Evolutionary conservation across 2,329 filamentous ascomycete genomes (phyloP), one percentile per base, ranked within the genome.

Genomic region (Rachicladosporium sp.): DNA sequence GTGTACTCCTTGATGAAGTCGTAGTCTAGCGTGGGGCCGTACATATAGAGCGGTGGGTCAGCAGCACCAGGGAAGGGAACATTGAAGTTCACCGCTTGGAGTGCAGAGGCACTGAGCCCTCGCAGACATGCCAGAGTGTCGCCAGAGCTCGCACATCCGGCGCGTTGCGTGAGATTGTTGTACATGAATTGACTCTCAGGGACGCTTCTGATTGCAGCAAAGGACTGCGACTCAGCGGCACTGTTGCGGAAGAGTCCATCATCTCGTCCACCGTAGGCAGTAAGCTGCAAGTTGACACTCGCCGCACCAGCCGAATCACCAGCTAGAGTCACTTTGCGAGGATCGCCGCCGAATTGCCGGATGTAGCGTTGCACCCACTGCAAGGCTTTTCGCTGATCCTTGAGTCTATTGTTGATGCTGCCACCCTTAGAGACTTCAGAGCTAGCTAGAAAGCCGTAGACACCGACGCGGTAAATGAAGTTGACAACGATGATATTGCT

Each of bases 391-490:
- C 77, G 65, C 57, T 85, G 80, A 54, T 87, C 82, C 29, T 71
- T 70, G 1, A 87, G 62, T 1, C 82, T 82, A 48, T 76, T 78
- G 55, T 87, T 87, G 23, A 77, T 54, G 41, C 69, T 71, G 2
- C 73, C 70, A 3, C 59, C 46, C 23, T 60, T 46, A 3, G 43
- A 29, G 1, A 78, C 58, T 48, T 80, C 70, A 10, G 70, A 62
- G 40, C 75, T 67, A 1, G 74, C 73, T 10, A 88, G 66, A 52
- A 86, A 88, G 0, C 83, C 82, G 48, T 77, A 86, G 0, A 74
- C 70, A 0, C 82, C 81, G 7, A 88, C 80, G 4, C 83, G 76
- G 54, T 88, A 87, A 59, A 85, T 87, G 60, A 85, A 72, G 8
- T 69, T 78, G 2, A 87, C 79, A 1, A 85, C 74, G 0, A 88